Evolutionary conservation across 441 rosid genomes (phyloP).

Genomic region (Gossypium schwendimanii): DNA sequence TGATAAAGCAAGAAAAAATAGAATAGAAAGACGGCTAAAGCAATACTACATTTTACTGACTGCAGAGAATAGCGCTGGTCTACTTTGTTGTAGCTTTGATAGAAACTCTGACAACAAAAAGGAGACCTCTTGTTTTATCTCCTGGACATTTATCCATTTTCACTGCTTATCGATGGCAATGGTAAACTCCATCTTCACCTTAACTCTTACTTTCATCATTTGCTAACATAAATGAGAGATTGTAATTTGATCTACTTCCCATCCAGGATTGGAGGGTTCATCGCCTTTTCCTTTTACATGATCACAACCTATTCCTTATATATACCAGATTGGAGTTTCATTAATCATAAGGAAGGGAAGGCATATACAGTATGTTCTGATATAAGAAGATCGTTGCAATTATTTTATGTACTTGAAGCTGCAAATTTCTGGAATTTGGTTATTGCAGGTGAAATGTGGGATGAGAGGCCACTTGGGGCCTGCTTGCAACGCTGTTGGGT

Average conservation of each 20-base stretch:
- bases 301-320: conserved; percentile 39
- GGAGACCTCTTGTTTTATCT: conserved; percentile 29
- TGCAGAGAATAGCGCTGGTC: conserved; percentile 58
- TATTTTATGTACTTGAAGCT: no score
- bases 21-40: no score
- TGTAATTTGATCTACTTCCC: background rate
- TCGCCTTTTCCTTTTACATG: conserved; percentile 43
- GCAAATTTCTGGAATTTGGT: background rate
- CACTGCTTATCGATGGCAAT: conserved; percentile 49
- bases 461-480: conserved; percentile 71
- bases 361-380: conserved; percentile 27
- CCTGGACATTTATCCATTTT: conserved; percentile 43
- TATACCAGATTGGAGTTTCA: conserved; percentile 60
- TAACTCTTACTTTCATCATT: background rate
- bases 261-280: conserved; percentile 46
- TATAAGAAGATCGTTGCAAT: background rate
- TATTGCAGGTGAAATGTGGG: conserved; percentile 48
- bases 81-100: conserved; percentile 52
- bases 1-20: no score
- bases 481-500: conserved; percentile 63
- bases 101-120: conserved; percentile 46
- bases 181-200: conserved; percentile 19
- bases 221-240: background rate
- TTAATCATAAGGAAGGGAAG: background rate
- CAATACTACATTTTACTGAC: background rate